These are phyloP conservation scores for Mycena polygramma DNA, from an alignment of 768 basidiomycete genomes.

Conservation along the genomic window DNA sequence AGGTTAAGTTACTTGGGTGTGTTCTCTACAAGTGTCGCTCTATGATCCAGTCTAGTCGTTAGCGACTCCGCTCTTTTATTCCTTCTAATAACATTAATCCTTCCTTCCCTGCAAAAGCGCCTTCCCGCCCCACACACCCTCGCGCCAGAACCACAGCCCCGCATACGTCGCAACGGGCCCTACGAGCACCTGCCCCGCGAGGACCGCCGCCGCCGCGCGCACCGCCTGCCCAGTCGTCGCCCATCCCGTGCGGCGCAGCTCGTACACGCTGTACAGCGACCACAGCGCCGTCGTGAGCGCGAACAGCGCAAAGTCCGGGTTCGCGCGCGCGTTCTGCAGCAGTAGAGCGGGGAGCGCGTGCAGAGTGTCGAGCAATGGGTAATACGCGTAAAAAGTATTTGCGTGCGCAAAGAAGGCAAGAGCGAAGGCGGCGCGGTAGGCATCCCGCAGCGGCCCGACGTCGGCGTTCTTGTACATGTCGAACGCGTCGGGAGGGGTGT, in stretches of 20 bases:
- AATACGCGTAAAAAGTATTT: not conserved
- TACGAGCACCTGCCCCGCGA: conserved; percentile 1
- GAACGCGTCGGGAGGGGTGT: conserved; percentile 2
- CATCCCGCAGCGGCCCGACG: not conserved
- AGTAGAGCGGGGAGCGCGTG: not conserved
- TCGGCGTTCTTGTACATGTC: conserved; percentile 16
- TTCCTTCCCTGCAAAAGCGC: conserved; percentile 3
- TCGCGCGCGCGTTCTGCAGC: not conserved
- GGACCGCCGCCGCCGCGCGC: conserved; percentile 6
- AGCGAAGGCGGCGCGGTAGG: not conserved
- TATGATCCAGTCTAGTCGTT: not conserved
- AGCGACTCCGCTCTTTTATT: not conserved
- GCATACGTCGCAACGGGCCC: conserved; percentile 8
- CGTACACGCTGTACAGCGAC: conserved; percentile 14
- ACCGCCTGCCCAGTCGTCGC: conserved; percentile 3
- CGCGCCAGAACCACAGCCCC: conserved; percentile 10
- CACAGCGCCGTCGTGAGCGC: conserved; percentile 3
- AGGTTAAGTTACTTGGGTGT: no score
- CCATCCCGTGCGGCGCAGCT: conserved; percentile 10
- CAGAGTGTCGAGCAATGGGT: not conserved
- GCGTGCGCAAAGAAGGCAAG: not conserved
- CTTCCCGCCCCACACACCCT: conserved; percentile 8
- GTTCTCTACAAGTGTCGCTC: no score
- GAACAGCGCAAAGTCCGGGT: conserved; percentile 5
- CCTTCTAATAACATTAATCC: not conserved